Evolutionary conservation across 23 red algal species (phyloP), one percentile per base, ranked within the genome.

Genomic region (Gracilaria caudata): DNA sequence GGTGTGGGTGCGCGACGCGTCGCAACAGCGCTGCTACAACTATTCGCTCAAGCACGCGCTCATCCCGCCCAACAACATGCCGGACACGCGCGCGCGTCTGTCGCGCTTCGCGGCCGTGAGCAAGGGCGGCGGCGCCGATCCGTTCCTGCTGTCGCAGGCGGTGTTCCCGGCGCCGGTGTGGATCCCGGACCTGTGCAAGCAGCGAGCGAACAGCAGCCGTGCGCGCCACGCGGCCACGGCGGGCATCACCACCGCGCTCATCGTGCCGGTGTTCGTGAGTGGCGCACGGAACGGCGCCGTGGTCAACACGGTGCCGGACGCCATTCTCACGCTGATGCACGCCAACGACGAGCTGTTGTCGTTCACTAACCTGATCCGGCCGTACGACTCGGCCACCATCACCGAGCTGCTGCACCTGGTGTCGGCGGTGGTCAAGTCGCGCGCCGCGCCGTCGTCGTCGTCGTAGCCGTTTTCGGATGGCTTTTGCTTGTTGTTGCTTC

Each of bases 301-400:
- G 8, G 70, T 75, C 23, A 49, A 49, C 7, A n/a, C 20, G 7
- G 21, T 75, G 37, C 79, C 79, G 35, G 55, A 83, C 35, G 79
- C 79, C 19, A 83, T 83, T 45, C 57, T 83, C 23, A 66, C 63
- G 28, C 63, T 83, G 14, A 83, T 83, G 79, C 79, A 83, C 63
- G 79, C 63, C 28, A 66, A 83, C 47, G 79, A 83, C 49, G 79
- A 83, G 29, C 79, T 83, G 7, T 24, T 83, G 46, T 66, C 57
- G 44, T 83, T 63, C 68, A 45, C 79, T 37, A 66, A 66, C 39
- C 17, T 63, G 63, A 83, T 83, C 32, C 57, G 79, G 45, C 79
- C 79, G 24, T 83, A 83, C 49, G 59, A 83, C 34, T 64, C 79
- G 37, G 57, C 57, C 20, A 83, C 57, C 46, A 66, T 83, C 8